Conservation (phyloP, 192 early-diverging fungal genomes). For the Entomortierella lignicola region DNA sequence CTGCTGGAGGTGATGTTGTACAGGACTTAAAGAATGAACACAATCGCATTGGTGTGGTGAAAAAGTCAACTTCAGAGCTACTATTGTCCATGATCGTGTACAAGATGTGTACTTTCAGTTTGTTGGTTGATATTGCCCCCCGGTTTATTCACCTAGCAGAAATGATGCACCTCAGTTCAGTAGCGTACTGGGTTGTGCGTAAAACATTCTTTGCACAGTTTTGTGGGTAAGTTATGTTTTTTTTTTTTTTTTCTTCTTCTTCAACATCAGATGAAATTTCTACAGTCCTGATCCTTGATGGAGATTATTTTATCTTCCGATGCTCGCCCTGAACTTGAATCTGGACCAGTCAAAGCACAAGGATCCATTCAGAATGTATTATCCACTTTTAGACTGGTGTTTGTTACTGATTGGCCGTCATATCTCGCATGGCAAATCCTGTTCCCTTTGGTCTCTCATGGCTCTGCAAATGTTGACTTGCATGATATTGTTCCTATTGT, state of each 20-base stretch:
- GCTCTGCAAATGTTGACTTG: background rate
- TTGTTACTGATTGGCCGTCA: no score
- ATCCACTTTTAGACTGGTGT: no score
- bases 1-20: background rate
- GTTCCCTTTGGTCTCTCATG: background rate
- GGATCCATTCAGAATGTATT: no score
- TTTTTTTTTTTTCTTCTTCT: background rate
- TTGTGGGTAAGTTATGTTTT: constrained; percentile 70
- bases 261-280: no score
- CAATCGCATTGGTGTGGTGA: constrained; percentile 53
- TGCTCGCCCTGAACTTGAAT: no score
- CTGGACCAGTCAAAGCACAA: no score
- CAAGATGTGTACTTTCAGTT: constrained; percentile 70
- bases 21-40: constrained; percentile 55
- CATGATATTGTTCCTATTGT: no score
- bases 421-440: no score
- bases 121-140: constrained; percentile 70
- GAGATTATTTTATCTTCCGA: no score
- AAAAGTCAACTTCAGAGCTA: constrained; percentile 68
- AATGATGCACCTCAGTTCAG: constrained; percentile 55
- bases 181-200: constrained; percentile 77
- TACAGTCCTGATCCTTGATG: no score
- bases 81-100: constrained; percentile 76
- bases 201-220: constrained; percentile 93
- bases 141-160: constrained; percentile 66